phyloP scores from a whole-genome alignment of 108 stramenopile species.

The Pseudonitzschia delicatissima region DNA sequence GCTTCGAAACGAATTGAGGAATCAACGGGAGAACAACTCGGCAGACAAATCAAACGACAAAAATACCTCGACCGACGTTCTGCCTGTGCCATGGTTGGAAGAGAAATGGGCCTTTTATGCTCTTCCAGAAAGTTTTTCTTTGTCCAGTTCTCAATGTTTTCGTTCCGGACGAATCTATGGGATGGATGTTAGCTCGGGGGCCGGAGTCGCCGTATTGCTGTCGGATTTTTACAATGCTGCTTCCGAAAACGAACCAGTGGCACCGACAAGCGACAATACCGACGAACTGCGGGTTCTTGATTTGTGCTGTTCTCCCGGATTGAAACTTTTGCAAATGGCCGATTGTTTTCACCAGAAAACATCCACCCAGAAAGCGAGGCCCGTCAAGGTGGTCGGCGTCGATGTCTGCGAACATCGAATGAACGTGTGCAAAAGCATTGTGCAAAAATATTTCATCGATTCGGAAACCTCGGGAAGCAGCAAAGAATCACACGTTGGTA shows the following conservation, averaged over 20 bases:
- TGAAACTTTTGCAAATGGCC: slow-evolving; percentile 79
- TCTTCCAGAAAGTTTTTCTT: slow-evolving; percentile 54
- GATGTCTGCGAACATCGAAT: slow-evolving; percentile 71
- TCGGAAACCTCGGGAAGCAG: slow-evolving; percentile 15
- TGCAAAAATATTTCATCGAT: slow-evolving; percentile 76
- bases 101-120: slow-evolving; percentile 58
- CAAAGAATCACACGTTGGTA: slow-evolving; percentile 11
- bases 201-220: slow-evolving; percentile 76
- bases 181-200: slow-evolving; percentile 89
- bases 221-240: slow-evolving; percentile 22
- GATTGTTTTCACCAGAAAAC: slow-evolving; percentile 44
- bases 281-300: slow-evolving; percentile 67
- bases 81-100: slow-evolving; percentile 60
- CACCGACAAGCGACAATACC: not conserved
- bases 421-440: slow-evolving; percentile 63
- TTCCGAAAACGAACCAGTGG: not conserved
- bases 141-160: slow-evolving; percentile 59
- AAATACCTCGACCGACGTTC: slow-evolving; percentile 8
- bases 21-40: not conserved
- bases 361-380: not conserved
- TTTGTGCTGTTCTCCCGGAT: slow-evolving; percentile 88
- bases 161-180: slow-evolving; percentile 76
- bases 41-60: not conserved
- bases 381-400: slow-evolving; percentile 54
- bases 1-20: slow-evolving; percentile 21